These are phyloP conservation scores for Sindora glabra DNA, from an alignment of 306 rosid species.

Conservation along the genomic window DNA sequence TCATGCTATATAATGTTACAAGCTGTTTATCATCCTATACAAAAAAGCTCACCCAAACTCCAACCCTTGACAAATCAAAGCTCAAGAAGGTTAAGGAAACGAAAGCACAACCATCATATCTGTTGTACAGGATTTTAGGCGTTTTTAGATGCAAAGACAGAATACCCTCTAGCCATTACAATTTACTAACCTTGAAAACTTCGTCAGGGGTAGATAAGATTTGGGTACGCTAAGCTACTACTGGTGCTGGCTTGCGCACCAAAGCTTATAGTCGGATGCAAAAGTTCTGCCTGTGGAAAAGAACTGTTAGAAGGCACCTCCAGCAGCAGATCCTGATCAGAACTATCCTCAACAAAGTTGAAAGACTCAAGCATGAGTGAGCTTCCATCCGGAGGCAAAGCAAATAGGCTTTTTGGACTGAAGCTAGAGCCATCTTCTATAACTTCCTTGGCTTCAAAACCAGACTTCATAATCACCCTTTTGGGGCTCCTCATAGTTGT, in stretches of 20 bases:
- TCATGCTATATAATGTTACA: conserved; percentile 67
- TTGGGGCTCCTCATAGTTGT: conserved; percentile 78
- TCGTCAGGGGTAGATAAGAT: conserved; percentile 34
- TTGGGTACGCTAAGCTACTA: conserved; percentile 62
- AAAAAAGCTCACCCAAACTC: conserved; percentile 57
- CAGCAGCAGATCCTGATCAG: conserved; percentile 72
- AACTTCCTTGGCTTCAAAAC: conserved; percentile 51
- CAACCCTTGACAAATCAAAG: conserved; percentile 35
- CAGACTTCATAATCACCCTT: conserved; percentile 40
- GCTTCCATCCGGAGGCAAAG: conserved; percentile 75
- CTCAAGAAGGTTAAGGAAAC: conserved; percentile 33
- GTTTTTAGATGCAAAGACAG: conserved; percentile 33
- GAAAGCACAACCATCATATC: conserved; percentile 47
- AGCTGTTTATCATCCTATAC: conserved; percentile 61
- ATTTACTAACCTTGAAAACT: background rate
- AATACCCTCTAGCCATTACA: conserved; percentile 19
- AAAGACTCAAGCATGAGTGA: conserved; percentile 57
- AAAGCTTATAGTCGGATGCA: conserved; percentile 44
- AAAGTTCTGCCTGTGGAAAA: conserved; percentile 88
- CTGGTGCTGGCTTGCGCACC: conserved; percentile 81
- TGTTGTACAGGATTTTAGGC: conserved; percentile 28
- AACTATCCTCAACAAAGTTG: conserved; percentile 58
- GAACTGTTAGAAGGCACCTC: conserved; percentile 80
- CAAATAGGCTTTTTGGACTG: conserved; percentile 81
- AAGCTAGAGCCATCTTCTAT: conserved; percentile 61